Evolutionary conservation across 257 asterid species (phyloP).

Genomic region (Salvia rosmarinus): DNA sequence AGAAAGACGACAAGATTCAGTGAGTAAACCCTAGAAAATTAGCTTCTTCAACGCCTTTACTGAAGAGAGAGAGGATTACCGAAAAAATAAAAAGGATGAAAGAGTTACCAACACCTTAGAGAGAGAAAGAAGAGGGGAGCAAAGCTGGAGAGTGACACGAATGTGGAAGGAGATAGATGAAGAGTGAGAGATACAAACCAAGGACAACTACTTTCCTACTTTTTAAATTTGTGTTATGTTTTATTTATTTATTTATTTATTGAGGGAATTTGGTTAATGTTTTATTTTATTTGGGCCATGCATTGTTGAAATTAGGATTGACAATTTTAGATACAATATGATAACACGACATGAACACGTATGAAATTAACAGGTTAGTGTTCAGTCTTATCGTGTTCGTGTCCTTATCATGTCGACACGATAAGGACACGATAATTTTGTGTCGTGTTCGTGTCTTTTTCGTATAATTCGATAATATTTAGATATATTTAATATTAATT

Average conservation of each 20-base stretch:
- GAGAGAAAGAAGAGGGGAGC: slow-evolving; percentile 29
- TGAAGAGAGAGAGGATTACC: slow-evolving; percentile 24
- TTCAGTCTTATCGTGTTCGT: too few relatives aligned
- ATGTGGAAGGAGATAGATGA: not conserved
- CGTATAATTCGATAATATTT: too few relatives aligned
- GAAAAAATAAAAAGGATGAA: not conserved
- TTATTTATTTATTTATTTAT: not conserved
- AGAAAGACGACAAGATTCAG: not conserved
- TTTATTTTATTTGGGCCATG: not conserved
- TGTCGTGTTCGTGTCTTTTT: too few relatives aligned
- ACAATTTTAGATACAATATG: too few relatives aligned
- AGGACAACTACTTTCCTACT: not conserved
- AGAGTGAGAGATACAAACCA: not conserved
- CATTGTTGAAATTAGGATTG: too few relatives aligned
- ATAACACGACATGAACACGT: too few relatives aligned
- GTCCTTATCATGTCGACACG: too few relatives aligned
- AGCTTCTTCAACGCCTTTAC: slow-evolving; percentile 27
- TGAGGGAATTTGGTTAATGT: not conserved
- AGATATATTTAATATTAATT: too few relatives aligned
- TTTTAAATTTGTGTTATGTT: not conserved
- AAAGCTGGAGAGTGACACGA: slow-evolving; percentile 25
- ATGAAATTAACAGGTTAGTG: too few relatives aligned
- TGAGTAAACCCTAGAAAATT: slow-evolving; percentile 36
- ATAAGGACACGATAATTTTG: too few relatives aligned
- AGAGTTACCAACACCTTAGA: not conserved